Evolutionary conservation across 1,284 basidiomycete species (phyloP).

Genomic region (Cerioporus squamosus): DNA sequence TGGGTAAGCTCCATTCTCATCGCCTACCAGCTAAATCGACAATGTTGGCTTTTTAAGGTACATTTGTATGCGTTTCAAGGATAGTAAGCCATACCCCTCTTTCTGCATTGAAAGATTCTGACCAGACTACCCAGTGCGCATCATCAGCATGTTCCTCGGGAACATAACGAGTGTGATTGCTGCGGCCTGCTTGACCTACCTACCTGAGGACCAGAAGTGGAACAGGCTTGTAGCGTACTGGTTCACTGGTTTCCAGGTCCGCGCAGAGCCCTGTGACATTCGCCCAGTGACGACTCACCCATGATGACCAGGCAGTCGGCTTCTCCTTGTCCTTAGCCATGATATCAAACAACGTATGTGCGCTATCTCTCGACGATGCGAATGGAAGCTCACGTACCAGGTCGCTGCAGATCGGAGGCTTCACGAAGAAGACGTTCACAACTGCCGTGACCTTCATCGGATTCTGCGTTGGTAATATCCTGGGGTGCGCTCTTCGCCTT

Average conservation of each 20-base stretch:
- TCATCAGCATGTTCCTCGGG: slow-evolving; percentile 27
- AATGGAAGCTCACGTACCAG: neutral
- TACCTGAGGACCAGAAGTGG: slow-evolving; percentile 35
- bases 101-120: no score
- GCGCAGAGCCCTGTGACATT: neutral
- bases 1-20: neutral
- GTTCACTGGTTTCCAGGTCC: slow-evolving; percentile 36
- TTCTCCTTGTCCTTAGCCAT: slow-evolving; percentile 32
- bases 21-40: no score
- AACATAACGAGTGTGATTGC: slow-evolving; percentile 37
- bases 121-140: slow-evolving; percentile 19
- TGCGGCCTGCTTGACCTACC: slow-evolving; percentile 35
- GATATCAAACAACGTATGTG: slow-evolving; percentile 34
- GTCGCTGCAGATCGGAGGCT: slow-evolving; percentile 31
- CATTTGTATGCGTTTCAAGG: neutral
- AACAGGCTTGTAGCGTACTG: slow-evolving; percentile 38
- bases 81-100: no score
- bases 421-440: slow-evolving; percentile 35
- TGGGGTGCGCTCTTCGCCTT: slow-evolving; percentile 7
- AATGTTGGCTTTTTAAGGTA: no score
- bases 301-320: slow-evolving; percentile 26
- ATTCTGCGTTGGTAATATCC: slow-evolving; percentile 26
- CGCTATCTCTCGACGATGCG: neutral
- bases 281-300: neutral
- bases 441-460: slow-evolving; percentile 30